These are phyloP conservation scores for Sphagnum tenellum DNA, from an alignment of 225 moss, liverwort and hornwort genomes.

Conservation along the genomic window DNA sequence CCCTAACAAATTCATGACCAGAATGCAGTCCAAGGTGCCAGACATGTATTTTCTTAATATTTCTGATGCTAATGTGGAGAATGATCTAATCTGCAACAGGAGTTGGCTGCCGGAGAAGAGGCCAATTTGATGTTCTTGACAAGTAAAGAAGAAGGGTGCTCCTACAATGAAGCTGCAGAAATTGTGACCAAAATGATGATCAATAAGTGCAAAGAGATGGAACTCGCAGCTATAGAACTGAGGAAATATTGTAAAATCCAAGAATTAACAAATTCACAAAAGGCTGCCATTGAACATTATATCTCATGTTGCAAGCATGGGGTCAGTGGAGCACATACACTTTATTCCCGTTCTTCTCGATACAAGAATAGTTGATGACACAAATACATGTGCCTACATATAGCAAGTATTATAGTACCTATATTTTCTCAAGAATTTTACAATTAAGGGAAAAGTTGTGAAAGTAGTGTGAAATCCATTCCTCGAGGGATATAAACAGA, in stretches of 20 bases:
- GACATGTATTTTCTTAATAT: neutral
- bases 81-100: neutral
- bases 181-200: slow-evolving; percentile 13
- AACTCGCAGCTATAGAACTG: slow-evolving; percentile 8
- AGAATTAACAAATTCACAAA: neutral
- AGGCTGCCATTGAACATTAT: slow-evolving; percentile 1
- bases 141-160: slow-evolving; percentile 6
- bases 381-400: too few relatives aligned
- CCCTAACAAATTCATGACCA: neutral
- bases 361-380: too few relatives aligned
- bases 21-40: neutral
- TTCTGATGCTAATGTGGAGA: neutral
- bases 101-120: slow-evolving; percentile 7
- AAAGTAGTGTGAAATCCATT: too few relatives aligned
- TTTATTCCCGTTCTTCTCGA: neutral
- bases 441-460: too few relatives aligned
- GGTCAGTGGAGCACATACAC: slow-evolving; percentile 3
- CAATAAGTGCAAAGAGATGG: slow-evolving; percentile 9
- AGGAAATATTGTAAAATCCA: neutral
- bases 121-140: slow-evolving; percentile 4
- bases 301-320: slow-evolving; percentile 8
- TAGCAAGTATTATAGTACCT: too few relatives aligned
- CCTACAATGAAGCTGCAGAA: slow-evolving; percentile 8
- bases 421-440: too few relatives aligned
- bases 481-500: too few relatives aligned